Conservation (phyloP, 2,329 filamentous ascomycete genomes). For the Pseudogymnoascus sp. region DNA sequence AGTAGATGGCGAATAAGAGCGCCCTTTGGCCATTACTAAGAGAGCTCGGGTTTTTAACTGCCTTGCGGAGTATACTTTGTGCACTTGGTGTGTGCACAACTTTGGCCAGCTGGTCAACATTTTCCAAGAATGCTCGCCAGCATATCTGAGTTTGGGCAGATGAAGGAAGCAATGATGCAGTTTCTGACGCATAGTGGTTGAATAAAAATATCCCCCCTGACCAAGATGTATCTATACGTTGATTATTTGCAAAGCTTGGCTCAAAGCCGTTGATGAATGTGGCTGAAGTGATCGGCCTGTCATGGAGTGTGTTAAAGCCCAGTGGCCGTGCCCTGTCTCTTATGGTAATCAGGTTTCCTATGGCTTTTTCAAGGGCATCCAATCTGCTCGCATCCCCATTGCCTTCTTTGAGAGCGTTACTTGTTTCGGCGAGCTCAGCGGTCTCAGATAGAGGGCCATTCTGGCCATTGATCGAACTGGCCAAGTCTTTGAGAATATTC, state of each 20-base stretch:
- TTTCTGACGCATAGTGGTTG: neutral
- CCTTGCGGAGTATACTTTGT: neutral
- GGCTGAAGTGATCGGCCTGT: neutral
- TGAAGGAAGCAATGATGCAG: neutral
- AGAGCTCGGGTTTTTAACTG: neutral
- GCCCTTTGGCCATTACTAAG: constrained; percentile 64
- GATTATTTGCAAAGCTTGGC: neutral
- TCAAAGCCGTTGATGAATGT: neutral
- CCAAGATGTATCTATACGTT: neutral
- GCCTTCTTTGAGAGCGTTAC: neutral
- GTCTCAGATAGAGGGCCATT: neutral
- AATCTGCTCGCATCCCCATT: neutral
- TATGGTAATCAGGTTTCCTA: neutral
- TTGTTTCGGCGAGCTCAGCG: neutral
- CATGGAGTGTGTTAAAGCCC: neutral
- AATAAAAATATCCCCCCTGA: neutral
- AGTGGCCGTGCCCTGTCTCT: neutral
- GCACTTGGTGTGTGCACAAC: constrained; percentile 1
- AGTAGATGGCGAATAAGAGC: constrained; percentile 31
- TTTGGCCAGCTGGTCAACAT: constrained; percentile 5
- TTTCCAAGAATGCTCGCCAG: neutral
- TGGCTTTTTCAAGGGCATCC: neutral
- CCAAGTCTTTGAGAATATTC: neutral
- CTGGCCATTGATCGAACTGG: neutral
- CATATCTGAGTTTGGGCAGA: neutral